These are phyloP conservation scores for Bretschneidera sinensis DNA, from an alignment of 345 rosid genomes.

Conservation along the genomic window DNA sequence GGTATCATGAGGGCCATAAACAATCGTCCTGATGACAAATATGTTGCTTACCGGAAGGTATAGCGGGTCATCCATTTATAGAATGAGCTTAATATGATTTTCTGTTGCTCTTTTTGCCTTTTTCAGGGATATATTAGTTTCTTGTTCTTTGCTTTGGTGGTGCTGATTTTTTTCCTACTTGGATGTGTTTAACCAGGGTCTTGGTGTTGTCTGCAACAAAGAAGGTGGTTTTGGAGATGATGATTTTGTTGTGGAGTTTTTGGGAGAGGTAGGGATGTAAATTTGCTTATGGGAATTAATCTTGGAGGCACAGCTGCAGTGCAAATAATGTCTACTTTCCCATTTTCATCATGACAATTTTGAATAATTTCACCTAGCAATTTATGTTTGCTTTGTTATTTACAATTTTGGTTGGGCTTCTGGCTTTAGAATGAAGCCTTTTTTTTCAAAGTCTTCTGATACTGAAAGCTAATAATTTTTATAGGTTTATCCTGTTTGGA, in stretches of 20 bases:
- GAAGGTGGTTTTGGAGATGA: constrained; percentile 86
- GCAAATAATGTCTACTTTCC: no score
- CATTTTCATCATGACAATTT: not conserved
- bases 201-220: constrained; percentile 98
- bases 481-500: constrained; percentile 99
- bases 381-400: not conserved
- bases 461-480: constrained; percentile 18
- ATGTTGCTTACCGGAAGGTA: constrained; percentile 98
- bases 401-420: not conserved
- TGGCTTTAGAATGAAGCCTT: constrained; percentile 6
- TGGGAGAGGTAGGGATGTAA: constrained; percentile 83
- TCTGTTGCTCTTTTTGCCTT: not conserved
- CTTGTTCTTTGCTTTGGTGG: not conserved
- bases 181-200: constrained; percentile 56
- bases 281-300: constrained; percentile 14
- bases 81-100: constrained; percentile 6
- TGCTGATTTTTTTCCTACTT: constrained; percentile 24
- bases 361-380: no score
- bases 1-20: constrained; percentile 82
- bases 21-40: constrained; percentile 83
- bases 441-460: not conserved
- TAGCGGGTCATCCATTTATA: not conserved
- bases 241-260: constrained; percentile 98
- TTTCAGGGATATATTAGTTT: not conserved
- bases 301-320: constrained; percentile 11